These are phyloP conservation scores for Pleomassaria siparia DNA, from an alignment of 2,329 filamentous ascomycete species.

Conservation along the genomic window DNA sequence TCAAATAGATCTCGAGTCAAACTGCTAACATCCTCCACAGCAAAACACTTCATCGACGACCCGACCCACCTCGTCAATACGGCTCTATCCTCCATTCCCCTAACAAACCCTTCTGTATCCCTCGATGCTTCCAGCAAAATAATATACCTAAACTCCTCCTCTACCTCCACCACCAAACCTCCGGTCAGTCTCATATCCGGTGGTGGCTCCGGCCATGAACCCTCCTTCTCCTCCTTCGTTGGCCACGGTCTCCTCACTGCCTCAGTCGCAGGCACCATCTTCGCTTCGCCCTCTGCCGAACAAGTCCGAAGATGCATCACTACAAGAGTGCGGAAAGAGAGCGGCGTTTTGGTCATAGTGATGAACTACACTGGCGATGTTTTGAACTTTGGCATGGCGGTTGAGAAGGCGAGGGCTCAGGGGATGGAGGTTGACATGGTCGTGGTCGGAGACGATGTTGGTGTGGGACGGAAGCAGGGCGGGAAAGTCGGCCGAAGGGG, in stretches of 20 bases:
- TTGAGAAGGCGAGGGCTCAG: slow-evolving; percentile 84
- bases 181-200: slow-evolving; percentile 71
- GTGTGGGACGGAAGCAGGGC: slow-evolving; percentile 76
- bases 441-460: slow-evolving; percentile 88
- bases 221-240: slow-evolving; percentile 83
- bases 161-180: slow-evolving; percentile 66
- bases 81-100: slow-evolving; percentile 74
- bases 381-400: slow-evolving; percentile 89
- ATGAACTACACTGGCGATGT: slow-evolving; percentile 86
- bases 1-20: background rate
- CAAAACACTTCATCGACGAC: slow-evolving; percentile 88
- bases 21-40: slow-evolving; percentile 20
- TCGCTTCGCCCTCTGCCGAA: slow-evolving; percentile 77
- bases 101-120: slow-evolving; percentile 81
- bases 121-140: slow-evolving; percentile 81
- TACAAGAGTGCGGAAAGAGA: slow-evolving; percentile 67
- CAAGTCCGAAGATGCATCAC: slow-evolving; percentile 79
- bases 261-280: slow-evolving; percentile 84
- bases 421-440: slow-evolving; percentile 83
- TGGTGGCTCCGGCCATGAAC: slow-evolving; percentile 88
- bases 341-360: slow-evolving; percentile 83
- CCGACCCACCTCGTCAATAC: slow-evolving; percentile 74
- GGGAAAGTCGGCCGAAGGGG: slow-evolving; percentile 93
- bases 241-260: slow-evolving; percentile 78
- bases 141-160: slow-evolving; percentile 28